Base-by-base conservation (phyloP, 2,329 filamentous ascomycete genomes). In the Tolypocladium tundrense region DNA sequence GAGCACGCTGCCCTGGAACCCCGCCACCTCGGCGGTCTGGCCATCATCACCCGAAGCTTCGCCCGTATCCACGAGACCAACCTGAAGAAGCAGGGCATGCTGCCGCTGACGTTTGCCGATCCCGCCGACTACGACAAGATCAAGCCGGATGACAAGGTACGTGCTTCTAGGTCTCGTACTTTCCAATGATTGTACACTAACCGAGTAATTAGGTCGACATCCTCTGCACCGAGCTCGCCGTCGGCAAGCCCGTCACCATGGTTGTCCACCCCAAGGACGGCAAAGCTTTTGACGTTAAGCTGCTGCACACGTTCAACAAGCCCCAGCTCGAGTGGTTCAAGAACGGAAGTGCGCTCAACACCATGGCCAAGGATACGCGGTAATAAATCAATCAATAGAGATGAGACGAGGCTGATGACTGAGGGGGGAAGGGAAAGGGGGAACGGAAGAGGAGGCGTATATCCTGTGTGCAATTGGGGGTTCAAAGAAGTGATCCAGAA, bases 71-170 rank as follows among this genome's bases (percentile, higher is more conserved):
- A 99, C 84, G 94, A 99, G 84, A 99, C 94, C 82, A 99, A 99
- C 86, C 79, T 99, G 81, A 99, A 99, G 90, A 99, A 99, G 88
- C 94, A 99, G 86, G 94, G 94, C 79, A 97, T 99, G 93, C 89
- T 99, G 79, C 94, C 94, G 70, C 84, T 99, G 65, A 97, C 92
- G 69, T 99, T 99, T 80, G 78, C 85, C 59, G 87, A 97, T 73
- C 93, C 93, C 58, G 93, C 88, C 73, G 94, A 99, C 77, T 99
- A 99, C 77, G 94, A 99, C 76, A 96, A 90, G 85, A 92, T 99
- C 76, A 85, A 88, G 73, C 89, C 91, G 65, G 87, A 94, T 61
- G 94, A 96, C 82, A 92, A 88, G 79, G 86, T 81, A 70, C 66
- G 71, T 70, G 1, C 39, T 54, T n/a, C 39, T 37, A 60, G 40